A percentile compares a stretch with the other conserved stretches of the same genome.
These are phyloP conservation scores for Taxillus chinensis DNA, from an alignment of 164 flowering plant species.

Conservation along the genomic window DNA sequence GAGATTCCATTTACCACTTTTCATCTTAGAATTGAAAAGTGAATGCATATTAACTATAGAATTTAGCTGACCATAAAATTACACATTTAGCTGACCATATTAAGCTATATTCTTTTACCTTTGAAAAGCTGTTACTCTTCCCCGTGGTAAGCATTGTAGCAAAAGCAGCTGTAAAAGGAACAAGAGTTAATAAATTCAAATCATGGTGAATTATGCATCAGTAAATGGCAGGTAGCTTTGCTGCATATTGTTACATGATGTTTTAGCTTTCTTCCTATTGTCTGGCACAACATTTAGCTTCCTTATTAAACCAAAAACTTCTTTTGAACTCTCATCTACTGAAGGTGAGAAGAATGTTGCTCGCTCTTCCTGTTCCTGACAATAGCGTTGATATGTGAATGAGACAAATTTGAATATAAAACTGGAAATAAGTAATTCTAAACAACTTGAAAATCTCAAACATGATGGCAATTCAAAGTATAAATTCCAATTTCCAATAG, in stretches of 20 bases:
- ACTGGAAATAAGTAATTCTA: too few species aligned
- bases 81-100: background rate
- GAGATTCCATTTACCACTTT: background rate
- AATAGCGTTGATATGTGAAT: constrained; percentile 1
- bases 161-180: constrained; percentile 42
- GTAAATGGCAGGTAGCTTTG: background rate
- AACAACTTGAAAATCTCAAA: too few species aligned
- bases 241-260: constrained; percentile 33
- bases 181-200: constrained; percentile 2
- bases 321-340: constrained; percentile 63
- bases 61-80: background rate
- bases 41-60: background rate
- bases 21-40: background rate
- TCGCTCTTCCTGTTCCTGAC: constrained; percentile 39
- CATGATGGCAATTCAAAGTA: too few species aligned
- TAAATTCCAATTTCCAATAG: background rate
- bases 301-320: constrained; percentile 78
- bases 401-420: too few species aligned
- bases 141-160: constrained; percentile 33
- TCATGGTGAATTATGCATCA: background rate
- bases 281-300: constrained; percentile 64
- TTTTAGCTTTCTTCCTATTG: constrained; percentile 49
- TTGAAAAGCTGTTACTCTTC: constrained; percentile 38
- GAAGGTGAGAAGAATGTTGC: constrained; percentile 39
- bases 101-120: constrained; percentile 32